Percentiles rank a stretch among this genome's conserved stretches.
Evolutionary conservation across 805 yeast species (phyloP).

Genomic region (Ogataea nakhonphanomensis): DNA sequence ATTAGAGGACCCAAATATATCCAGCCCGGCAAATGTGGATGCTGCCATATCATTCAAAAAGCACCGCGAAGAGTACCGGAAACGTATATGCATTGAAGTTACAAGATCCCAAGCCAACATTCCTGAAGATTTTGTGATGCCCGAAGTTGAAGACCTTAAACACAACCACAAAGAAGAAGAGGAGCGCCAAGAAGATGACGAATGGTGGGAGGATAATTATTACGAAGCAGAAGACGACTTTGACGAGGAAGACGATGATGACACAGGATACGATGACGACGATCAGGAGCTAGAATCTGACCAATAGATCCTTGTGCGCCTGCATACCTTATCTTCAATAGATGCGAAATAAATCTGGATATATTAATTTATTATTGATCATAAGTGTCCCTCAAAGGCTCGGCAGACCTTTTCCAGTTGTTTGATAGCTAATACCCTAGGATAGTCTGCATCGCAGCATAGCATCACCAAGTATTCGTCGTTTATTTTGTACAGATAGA

Average conservation of each 20-base stretch:
- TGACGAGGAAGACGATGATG: slow-evolving; percentile 29
- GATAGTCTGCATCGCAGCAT: slow-evolving; percentile 28
- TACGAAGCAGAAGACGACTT: slow-evolving; percentile 33
- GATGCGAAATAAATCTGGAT: slow-evolving; percentile 1
- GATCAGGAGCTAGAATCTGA: slow-evolving; percentile 18
- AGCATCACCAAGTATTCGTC: slow-evolving; percentile 26
- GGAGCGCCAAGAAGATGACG: slow-evolving; percentile 32
- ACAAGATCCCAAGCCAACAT: slow-evolving; percentile 77
- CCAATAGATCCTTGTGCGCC: slow-evolving; percentile 5
- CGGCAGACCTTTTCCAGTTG: slow-evolving; percentile 21
- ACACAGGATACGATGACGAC: slow-evolving; percentile 25
- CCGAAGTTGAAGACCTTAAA: slow-evolving; percentile 57
- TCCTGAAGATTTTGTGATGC: slow-evolving; percentile 83
- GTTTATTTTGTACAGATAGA: slow-evolving; percentile 23
- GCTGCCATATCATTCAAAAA: slow-evolving; percentile 94
- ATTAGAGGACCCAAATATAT: slow-evolving; percentile 90
- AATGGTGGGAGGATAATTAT: slow-evolving; percentile 33
- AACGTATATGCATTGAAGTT: slow-evolving; percentile 76
- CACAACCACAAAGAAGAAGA: slow-evolving; percentile 23
- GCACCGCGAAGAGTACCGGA: slow-evolving; percentile 73
- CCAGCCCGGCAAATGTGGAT: slow-evolving; percentile 94
- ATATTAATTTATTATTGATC: neutral
- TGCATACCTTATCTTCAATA: slow-evolving; percentile 4
- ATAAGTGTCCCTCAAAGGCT: slow-evolving; percentile 10
- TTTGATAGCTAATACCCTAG: slow-evolving; percentile 30